These are phyloP conservation scores for Cladosporium sp. DNA, from an alignment of 2,329 filamentous ascomycete species.

Conservation along the genomic window DNA sequence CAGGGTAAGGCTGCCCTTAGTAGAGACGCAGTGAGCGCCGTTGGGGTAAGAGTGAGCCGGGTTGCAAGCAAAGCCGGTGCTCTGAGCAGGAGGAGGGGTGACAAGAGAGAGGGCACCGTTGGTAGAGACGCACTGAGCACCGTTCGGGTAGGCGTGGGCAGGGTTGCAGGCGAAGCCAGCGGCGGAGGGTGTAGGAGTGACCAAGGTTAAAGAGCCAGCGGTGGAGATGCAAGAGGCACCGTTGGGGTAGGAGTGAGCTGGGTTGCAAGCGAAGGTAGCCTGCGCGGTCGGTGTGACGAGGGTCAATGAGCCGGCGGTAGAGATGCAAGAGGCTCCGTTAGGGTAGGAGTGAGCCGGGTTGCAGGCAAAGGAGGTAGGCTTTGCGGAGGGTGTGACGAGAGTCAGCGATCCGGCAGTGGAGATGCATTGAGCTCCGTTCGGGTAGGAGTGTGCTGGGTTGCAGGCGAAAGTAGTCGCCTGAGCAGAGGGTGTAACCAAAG, in stretches of 20 bases:
- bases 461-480: slow-evolving; percentile 19
- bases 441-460: slow-evolving; percentile 25
- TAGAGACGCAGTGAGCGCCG: slow-evolving; percentile 23
- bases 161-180: slow-evolving; percentile 28
- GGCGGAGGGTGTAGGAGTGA: slow-evolving; percentile 15
- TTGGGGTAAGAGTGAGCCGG: slow-evolving; percentile 25
- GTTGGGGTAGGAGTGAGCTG: slow-evolving; percentile 24
- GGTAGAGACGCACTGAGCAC: slow-evolving; percentile 24
- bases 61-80: slow-evolving; percentile 22
- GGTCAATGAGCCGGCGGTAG: slow-evolving; percentile 21
- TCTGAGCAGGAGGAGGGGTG: slow-evolving; percentile 15
- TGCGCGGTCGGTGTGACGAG: slow-evolving; percentile 17
- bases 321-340: slow-evolving; percentile 23
- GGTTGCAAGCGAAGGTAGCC: slow-evolving; percentile 23
- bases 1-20: slow-evolving; percentile 23
- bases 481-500: slow-evolving; percentile 22
- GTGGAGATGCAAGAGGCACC: slow-evolving; percentile 24
- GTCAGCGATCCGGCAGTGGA: slow-evolving; percentile 21
- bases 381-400: slow-evolving; percentile 19
- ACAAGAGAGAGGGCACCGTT: slow-evolving; percentile 24
- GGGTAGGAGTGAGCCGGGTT: slow-evolving; percentile 26
- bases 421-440: slow-evolving; percentile 24
- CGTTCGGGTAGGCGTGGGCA: slow-evolving; percentile 27
- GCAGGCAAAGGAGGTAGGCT: slow-evolving; percentile 14
- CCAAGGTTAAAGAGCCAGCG: slow-evolving; percentile 22